Evolutionary conservation across 805 yeast species (phyloP), one percentile per base, ranked within the genome.

Genomic region (Cyberlindnera meyerae): DNA sequence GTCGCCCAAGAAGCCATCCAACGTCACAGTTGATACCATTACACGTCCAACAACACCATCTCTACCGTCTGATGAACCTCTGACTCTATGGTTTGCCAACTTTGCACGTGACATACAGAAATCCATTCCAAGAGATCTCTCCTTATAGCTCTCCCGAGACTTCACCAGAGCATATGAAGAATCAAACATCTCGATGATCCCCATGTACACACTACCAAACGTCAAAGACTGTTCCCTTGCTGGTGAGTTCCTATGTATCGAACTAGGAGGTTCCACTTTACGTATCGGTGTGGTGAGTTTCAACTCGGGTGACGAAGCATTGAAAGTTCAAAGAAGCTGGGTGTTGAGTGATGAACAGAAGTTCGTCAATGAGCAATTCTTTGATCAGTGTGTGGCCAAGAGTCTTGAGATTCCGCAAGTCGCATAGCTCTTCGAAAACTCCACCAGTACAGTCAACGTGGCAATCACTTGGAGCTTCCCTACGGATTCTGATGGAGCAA

Each of bases 391-490:
- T n/a, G 62, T 66, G 24, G 14, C 27, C 6, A 57, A 55, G 25
- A 58, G 63, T 6, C 11, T 37, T 3, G 38, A 30, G 6, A 12
- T 31, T 2, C n/a, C 14, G 5, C 25, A 18, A n/a, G 30, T 28
- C 12, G n/a, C 11, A 2, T 11, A 22, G 22, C n/a, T 20, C 7
- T 20, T 7, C 9, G 7, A 9, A 20, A 20, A 20, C 22, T 7
- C 22, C 9, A 20, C 9, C 22, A 13, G 18, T n/a, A 8, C 9
- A 3, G 18, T 14, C 5, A 11, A 39, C 2, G 55, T 69, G 9
- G 80, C 78, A 4, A 51, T 76, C 27, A 67, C 79, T 5, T 74
- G 80, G 79, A 70, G 77, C 6, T 77, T 77, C 54, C 79, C 82
- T 0, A 55, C 74, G 24, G 60, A 60, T 18, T 65, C 68, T 36